Evolutionary conservation across 208 protist species (phyloP).

Genomic region (Naegleria lovaniensis): DNA sequence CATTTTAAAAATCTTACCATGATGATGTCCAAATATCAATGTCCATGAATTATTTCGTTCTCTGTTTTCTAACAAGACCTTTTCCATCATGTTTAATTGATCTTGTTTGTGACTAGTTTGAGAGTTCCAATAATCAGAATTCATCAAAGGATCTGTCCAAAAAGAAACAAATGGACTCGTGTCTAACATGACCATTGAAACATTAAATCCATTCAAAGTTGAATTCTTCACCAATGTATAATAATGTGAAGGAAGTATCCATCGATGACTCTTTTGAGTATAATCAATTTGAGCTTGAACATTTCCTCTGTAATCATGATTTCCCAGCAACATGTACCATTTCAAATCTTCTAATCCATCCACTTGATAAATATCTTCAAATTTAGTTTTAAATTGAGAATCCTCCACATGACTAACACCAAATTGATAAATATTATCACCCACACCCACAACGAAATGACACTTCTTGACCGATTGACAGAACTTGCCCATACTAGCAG

Average conservation of each 20-base stretch:
- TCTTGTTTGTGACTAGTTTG: no score
- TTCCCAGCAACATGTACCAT: neutral
- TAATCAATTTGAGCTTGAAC: constrained; percentile 41
- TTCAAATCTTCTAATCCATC: neutral
- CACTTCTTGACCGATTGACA: neutral
- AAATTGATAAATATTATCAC: constrained; percentile 43
- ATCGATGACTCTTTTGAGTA: constrained; percentile 21
- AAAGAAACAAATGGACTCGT: no score
- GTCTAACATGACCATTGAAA: no score
- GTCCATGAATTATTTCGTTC: no score
- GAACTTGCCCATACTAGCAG: constrained; percentile 28
- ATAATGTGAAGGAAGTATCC: constrained; percentile 26
- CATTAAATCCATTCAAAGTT: no score
- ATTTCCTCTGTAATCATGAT: constrained; percentile 33
- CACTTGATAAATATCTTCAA: constrained; percentile 36
- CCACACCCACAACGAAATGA: constrained; percentile 37
- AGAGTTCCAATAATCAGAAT: no score
- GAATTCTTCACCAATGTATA: neutral
- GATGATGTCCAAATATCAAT: no score
- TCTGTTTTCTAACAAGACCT: no score
- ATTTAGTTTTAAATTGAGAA: constrained; percentile 35
- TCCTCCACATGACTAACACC: constrained; percentile 39
- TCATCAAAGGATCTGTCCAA: no score
- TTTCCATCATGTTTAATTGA: no score
- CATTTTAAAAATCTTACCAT: no score